Conservation (phyloP, 2,329 filamentous ascomycete genomes). For the Penicillium expansum region DNA sequence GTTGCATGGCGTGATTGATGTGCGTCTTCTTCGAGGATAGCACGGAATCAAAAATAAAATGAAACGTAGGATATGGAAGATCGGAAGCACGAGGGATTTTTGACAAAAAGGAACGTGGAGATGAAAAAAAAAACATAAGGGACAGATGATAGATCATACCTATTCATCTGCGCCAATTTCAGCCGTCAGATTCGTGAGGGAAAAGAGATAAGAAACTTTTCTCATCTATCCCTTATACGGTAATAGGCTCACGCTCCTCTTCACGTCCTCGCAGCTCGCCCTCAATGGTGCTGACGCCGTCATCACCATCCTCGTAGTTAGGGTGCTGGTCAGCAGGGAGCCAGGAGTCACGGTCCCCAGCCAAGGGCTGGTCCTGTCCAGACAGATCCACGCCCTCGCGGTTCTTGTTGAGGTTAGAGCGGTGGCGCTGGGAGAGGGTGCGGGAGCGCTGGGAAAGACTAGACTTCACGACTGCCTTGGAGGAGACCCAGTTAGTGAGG, state of each 20-base stretch:
- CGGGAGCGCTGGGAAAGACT: slow-evolving; percentile 85
- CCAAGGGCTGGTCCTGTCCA: slow-evolving; percentile 73
- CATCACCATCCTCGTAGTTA: slow-evolving; percentile 46
- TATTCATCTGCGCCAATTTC: neutral
- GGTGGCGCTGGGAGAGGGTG: slow-evolving; percentile 80
- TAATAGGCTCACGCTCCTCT: slow-evolving; percentile 36
- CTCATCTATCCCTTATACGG: slow-evolving; percentile 12
- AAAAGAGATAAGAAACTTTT: neutral
- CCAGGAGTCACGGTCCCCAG: slow-evolving; percentile 78
- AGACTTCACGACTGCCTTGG: slow-evolving; percentile 82
- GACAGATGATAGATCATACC: neutral
- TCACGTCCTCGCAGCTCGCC: slow-evolving; percentile 38
- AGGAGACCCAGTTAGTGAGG: slow-evolving; percentile 92
- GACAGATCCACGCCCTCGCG: slow-evolving; percentile 79
- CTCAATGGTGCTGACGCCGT: slow-evolving; percentile 33
- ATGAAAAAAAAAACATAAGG: neutral
- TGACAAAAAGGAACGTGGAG: neutral
- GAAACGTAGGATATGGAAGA: neutral
- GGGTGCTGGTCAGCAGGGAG: slow-evolving; percentile 65
- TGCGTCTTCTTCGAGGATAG: neutral
- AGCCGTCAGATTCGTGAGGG: slow-evolving; percentile 16
- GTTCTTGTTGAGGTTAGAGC: slow-evolving; percentile 65
- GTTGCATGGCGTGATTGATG: slow-evolving; percentile 2
- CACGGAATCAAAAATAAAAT: neutral
- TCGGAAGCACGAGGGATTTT: neutral